Evolutionary conservation across 1,139 yeast genomes (phyloP).

Genomic region (Saccharomyces uvarum): DNA sequence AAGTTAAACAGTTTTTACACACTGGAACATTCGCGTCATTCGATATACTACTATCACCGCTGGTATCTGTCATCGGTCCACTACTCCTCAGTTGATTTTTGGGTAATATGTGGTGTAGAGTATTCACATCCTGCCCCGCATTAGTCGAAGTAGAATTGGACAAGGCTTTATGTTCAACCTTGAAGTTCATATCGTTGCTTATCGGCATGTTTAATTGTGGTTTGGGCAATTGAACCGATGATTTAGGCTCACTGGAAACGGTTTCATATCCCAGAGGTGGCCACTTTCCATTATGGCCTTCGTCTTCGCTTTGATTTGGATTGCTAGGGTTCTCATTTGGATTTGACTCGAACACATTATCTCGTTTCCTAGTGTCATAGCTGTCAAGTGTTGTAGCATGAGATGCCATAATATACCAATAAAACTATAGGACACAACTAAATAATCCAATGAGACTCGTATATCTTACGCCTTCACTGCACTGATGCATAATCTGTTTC

Average conservation of each 20-base stretch:
- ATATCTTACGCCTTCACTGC: neutral
- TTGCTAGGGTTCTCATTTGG: neutral
- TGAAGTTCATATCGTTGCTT: neutral
- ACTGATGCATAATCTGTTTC: neutral
- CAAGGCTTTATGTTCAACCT: neutral
- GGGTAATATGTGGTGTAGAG: neutral
- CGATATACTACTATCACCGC: neutral
- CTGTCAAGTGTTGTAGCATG: neutral
- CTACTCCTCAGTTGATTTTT: neutral
- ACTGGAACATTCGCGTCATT: conserved; percentile 38
- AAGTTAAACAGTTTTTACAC: conserved; percentile 85
- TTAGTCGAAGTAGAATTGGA: neutral
- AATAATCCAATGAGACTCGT: neutral
- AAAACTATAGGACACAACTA: neutral
- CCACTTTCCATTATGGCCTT: neutral
- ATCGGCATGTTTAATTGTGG: neutral
- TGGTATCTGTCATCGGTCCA: neutral
- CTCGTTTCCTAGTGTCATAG: neutral
- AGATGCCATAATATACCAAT: neutral
- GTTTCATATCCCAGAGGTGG: neutral
- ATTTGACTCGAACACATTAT: neutral
- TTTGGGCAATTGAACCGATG: neutral
- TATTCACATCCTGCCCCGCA: neutral
- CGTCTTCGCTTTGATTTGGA: neutral
- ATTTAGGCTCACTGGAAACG: neutral